These are phyloP conservation scores for Mimosa bimucronata DNA, from an alignment of 306 rosid genomes.

Conservation along the genomic window DNA sequence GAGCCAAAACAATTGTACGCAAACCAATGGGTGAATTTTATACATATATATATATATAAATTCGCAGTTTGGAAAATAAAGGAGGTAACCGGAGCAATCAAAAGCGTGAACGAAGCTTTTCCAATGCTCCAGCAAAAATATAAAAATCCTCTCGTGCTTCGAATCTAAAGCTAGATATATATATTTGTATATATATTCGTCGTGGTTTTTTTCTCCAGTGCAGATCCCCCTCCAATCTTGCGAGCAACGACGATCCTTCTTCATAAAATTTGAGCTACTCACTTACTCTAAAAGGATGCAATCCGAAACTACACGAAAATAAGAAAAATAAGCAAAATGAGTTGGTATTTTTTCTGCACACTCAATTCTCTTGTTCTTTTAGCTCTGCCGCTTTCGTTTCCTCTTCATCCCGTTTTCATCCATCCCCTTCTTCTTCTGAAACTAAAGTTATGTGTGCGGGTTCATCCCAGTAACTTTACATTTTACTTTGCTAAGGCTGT, in stretches of 20 bases:
- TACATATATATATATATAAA: too few relatives aligned
- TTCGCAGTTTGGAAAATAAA: not conserved
- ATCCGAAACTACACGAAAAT: slow-evolving; percentile 1
- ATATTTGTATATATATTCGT: not conserved
- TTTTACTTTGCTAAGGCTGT: slow-evolving; percentile 30
- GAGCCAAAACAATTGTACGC: too few relatives aligned
- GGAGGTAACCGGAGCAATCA: slow-evolving; percentile 12
- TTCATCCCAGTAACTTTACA: too few relatives aligned
- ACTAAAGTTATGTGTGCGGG: slow-evolving; percentile 45
- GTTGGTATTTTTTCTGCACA: slow-evolving; percentile 52
- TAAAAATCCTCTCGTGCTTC: not conserved
- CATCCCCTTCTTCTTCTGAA: slow-evolving; percentile 54
- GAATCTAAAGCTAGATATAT: not conserved
- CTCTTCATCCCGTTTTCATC: too few relatives aligned
- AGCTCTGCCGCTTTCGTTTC: slow-evolving; percentile 53
- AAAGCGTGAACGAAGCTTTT: slow-evolving; percentile 36
- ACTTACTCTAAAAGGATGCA: too few relatives aligned
- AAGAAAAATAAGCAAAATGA: slow-evolving; percentile 15
- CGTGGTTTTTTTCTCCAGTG: not conserved
- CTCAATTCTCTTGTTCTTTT: too few relatives aligned
- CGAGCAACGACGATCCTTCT: too few relatives aligned
- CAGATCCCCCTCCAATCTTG: too few relatives aligned
- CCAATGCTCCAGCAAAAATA: slow-evolving; percentile 2
- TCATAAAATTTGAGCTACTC: too few relatives aligned
- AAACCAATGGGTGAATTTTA: too few relatives aligned